Evolutionary conservation across 345 rosid genomes (phyloP).

Genomic region (Cardamine chenopodiifolia): DNA sequence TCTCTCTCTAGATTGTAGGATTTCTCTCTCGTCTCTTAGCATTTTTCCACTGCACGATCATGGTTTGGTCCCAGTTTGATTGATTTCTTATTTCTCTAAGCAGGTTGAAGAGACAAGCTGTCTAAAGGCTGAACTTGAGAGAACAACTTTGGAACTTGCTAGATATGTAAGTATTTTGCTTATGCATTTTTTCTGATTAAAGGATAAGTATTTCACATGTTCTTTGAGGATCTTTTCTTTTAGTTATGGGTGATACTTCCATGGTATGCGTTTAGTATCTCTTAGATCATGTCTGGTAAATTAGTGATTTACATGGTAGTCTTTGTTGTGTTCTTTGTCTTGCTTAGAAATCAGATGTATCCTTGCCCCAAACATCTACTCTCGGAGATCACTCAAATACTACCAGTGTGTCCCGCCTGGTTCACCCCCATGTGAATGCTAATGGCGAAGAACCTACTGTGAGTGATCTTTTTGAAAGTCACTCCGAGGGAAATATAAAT

Average conservation of each 20-base stretch:
- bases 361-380: slow-evolving; percentile 46
- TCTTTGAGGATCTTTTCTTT: background rate
- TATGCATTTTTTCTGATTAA: slow-evolving; percentile 10
- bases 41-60: background rate
- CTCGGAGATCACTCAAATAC: slow-evolving; percentile 42
- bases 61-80: slow-evolving; percentile 18
- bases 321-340: slow-evolving; percentile 25
- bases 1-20: slow-evolving; percentile 3
- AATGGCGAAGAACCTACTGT: slow-evolving; percentile 45
- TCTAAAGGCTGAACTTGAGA: slow-evolving; percentile 70
- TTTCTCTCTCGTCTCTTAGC: background rate
- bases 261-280: background rate
- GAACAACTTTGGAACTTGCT: slow-evolving; percentile 57
- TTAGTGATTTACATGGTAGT: slow-evolving; percentile 19
- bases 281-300: background rate
- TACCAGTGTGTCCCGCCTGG: slow-evolving; percentile 45
- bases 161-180: slow-evolving; percentile 55
- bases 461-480: slow-evolving; percentile 45
- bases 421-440: slow-evolving; percentile 43
- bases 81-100: slow-evolving; percentile 8
- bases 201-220: background rate
- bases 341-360: slow-evolving; percentile 46
- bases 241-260: background rate
- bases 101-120: slow-evolving; percentile 85
- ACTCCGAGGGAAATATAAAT: slow-evolving; percentile 36